Evolutionary conservation across 208 protist species (phyloP).

Genomic region (Acanthamoeba healyi): DNA sequence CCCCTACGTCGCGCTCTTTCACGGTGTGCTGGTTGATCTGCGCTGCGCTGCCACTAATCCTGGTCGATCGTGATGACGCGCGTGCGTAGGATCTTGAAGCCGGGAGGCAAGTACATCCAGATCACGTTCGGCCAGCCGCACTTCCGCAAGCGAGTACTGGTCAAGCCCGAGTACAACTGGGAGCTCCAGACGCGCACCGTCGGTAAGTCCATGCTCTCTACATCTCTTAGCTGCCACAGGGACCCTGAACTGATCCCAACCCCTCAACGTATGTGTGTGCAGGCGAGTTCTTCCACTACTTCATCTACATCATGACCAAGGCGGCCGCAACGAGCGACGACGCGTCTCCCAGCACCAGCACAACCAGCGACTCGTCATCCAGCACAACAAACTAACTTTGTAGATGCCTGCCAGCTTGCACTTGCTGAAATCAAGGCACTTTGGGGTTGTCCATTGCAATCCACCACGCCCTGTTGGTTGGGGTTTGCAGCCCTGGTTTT

Average conservation of each 20-base stretch:
- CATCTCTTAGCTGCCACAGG: too few relatives aligned
- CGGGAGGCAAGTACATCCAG: constrained; percentile 76
- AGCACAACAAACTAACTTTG: too few relatives aligned
- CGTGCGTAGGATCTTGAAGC: constrained; percentile 73
- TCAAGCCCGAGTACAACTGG: constrained; percentile 70
- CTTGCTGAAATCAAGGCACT: too few relatives aligned
- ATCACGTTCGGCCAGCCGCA: constrained; percentile 83
- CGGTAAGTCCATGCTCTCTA: background rate
- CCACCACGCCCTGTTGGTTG: too few relatives aligned
- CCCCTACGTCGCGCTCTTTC: background rate
- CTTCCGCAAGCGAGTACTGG: constrained; percentile 77
- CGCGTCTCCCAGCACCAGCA: background rate
- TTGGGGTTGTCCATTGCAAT: too few relatives aligned
- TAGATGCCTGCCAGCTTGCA: too few relatives aligned
- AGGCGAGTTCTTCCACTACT: constrained; percentile 81
- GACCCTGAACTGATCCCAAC: background rate
- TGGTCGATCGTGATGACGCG: background rate
- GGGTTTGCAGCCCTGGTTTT: too few relatives aligned
- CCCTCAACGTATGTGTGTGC: background rate
- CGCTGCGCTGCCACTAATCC: too few relatives aligned
- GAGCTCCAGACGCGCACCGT: constrained; percentile 43
- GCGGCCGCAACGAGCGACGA: background rate
- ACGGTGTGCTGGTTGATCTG: background rate
- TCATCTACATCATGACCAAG: constrained; percentile 80
- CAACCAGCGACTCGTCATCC: too few relatives aligned